Conservation (phyloP, 2,329 filamentous ascomycete genomes). For the Alternaria arbusti region DNA sequence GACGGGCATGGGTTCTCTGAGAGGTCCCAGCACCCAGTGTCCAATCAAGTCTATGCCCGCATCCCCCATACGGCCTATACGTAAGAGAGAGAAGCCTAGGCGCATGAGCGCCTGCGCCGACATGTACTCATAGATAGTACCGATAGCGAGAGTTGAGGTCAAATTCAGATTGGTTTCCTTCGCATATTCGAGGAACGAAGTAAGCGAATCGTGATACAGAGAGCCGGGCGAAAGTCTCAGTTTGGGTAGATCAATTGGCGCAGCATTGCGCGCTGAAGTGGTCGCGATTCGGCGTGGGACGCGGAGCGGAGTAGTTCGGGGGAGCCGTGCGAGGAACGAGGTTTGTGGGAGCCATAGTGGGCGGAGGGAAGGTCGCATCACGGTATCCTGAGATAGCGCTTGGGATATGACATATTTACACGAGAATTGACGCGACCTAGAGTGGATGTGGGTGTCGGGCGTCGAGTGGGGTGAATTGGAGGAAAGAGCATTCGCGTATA, state of each 20-base stretch:
- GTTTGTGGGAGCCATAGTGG: constrained; percentile 29
- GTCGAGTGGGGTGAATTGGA: constrained; percentile 2
- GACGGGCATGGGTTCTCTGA: constrained; percentile 49
- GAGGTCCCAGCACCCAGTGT: constrained; percentile 63
- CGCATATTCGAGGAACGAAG: constrained; percentile 70
- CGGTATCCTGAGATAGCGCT: constrained; percentile 7
- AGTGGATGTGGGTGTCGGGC: neutral
- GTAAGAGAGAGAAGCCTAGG: constrained; percentile 69
- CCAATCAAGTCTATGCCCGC: constrained; percentile 77
- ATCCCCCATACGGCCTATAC: constrained; percentile 71
- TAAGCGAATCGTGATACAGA: constrained; percentile 65
- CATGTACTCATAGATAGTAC: constrained; percentile 80
- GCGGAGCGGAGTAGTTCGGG: constrained; percentile 28
- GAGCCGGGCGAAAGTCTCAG: constrained; percentile 39
- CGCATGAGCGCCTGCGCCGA: constrained; percentile 62
- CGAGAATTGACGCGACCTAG: neutral
- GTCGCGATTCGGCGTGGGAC: constrained; percentile 37
- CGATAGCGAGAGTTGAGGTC: constrained; percentile 67
- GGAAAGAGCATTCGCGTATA: constrained; percentile 22
- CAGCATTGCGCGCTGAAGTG: constrained; percentile 31
- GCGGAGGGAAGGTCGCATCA: constrained; percentile 38
- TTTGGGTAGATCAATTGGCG: constrained; percentile 36
- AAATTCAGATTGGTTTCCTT: constrained; percentile 61
- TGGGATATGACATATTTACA: constrained; percentile 32
- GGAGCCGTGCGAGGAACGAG: constrained; percentile 29